Conservation (phyloP, 352 stramenopile genomes). For the Pythium phragmitis region DNA sequence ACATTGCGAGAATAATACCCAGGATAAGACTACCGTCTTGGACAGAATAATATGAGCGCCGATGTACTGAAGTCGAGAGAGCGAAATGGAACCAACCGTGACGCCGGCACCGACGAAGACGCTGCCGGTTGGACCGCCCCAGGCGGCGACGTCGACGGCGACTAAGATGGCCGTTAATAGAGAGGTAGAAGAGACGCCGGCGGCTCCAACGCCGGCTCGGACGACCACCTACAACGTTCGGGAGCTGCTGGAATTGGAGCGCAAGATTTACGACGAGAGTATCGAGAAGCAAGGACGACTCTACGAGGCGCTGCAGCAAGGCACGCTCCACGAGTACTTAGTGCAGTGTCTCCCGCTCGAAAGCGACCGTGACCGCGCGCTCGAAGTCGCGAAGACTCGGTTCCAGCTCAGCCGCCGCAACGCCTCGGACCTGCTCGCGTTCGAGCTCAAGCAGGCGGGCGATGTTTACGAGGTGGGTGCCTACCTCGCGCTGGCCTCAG, state of each 20-base stretch:
- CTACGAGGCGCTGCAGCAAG: conserved; percentile 43
- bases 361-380: conserved; percentile 42
- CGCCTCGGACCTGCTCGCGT: conserved; percentile 56
- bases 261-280: conserved; percentile 81
- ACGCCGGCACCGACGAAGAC: not conserved
- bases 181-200: not conserved
- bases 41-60: conserved; percentile 1
- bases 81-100: not conserved
- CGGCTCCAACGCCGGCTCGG: not conserved
- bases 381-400: conserved; percentile 50
- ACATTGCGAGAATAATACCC: conserved; percentile 11
- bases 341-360: conserved; percentile 60
- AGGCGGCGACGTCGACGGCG: not conserved
- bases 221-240: conserved; percentile 48
- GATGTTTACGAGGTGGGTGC: conserved; percentile 44
- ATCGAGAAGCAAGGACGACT: conserved; percentile 63
- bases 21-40: conserved; percentile 1
- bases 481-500: not conserved
- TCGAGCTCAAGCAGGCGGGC: conserved; percentile 72
- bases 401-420: conserved; percentile 56
- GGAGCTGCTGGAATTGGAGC: conserved; percentile 77
- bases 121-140: not conserved
- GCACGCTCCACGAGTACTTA: conserved; percentile 62
- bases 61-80: not conserved
- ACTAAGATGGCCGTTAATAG: not conserved